Base-by-base conservation (phyloP, 768 basidiomycete species). In the Butyriboletus loyo region DNA sequence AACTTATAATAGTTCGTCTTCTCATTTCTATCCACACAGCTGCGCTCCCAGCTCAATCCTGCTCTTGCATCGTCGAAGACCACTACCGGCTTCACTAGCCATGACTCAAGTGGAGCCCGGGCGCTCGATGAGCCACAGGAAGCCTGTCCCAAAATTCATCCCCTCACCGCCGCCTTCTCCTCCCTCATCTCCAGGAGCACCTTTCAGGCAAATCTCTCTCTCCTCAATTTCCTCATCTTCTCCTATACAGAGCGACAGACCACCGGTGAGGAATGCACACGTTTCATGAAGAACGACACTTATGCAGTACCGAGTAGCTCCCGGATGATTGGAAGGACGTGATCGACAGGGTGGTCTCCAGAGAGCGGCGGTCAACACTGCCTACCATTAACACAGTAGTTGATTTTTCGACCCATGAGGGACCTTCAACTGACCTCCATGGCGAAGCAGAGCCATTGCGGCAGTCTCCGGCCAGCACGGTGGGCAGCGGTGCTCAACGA, bases 91-190 rank as follows among this genome's bases (percentile, higher is more conserved):
- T 38, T 35, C 30, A 52, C 42, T 24, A 47, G 41, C 43, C 53
- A 69, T 71, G 69, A 59, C 66, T 38, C 64, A 58, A 38, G 52
- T 45, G 54, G 70, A 71, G 45, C 63, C 62, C 46, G 50, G 49
- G 45, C 64, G 68, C 54, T 68, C 66, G 41, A 81, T 80, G 79
- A 85, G 81, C 66, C 83, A 85, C 66, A 76, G 86, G 48, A 89
- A 89, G 65, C 87, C 87, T 30, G 85, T 80, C 36, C 87, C 87
- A 4, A 69, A 70, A 47, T 87, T 81, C 68, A 74, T 85, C 39
- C 86, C 86, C 31, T 85, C 86, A 13, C 82, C 85, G 6, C 80
- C 83, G 43, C 69, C 77, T 32, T 67, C 66, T 9, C 64, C 67
- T 19, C 71, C 66, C 4, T 68, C 71, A 34, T 72, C 69, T 15